phyloP scores from a whole-genome alignment of 2,329 filamentous ascomycete genomes.

The Chaetomiaceae sp. region DNA sequence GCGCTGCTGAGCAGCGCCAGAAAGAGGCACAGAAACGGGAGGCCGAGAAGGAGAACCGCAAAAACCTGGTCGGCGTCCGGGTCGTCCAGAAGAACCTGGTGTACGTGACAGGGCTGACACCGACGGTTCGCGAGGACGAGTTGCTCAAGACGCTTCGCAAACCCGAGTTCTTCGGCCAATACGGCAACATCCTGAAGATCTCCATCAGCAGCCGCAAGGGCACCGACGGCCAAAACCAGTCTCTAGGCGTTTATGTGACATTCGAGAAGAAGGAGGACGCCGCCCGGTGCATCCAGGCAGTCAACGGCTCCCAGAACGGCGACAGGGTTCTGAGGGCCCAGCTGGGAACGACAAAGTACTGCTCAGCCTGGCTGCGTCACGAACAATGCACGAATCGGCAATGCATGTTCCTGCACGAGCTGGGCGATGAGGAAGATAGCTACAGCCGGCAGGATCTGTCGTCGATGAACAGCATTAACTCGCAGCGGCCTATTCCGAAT shows the following conservation, averaged over 20 bases:
- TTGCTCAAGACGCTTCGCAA: conserved; percentile 85
- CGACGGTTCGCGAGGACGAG: conserved; percentile 86
- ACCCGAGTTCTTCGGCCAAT: conserved; percentile 93
- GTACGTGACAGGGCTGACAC: conserved; percentile 92
- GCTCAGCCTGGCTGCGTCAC: conserved; percentile 90
- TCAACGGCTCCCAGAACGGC: conserved; percentile 88
- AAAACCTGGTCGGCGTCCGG: conserved; percentile 89
- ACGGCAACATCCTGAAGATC: conserved; percentile 97
- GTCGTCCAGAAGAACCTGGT: conserved; percentile 99
- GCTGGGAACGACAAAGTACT: conserved; percentile 93
- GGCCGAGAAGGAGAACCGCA: conserved; percentile 90
- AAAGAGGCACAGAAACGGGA: conserved; percentile 96
- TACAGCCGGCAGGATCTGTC: conserved; percentile 93
- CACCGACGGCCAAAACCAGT: conserved; percentile 69
- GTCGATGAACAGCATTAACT: conserved; percentile 85
- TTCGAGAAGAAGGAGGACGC: conserved; percentile 91
- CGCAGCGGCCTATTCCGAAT: conserved; percentile 61
- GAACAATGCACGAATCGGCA: conserved; percentile 93
- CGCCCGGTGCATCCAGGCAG: conserved; percentile 80
- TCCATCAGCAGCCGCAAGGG: conserved; percentile 95
- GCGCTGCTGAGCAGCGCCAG: conserved; percentile 74
- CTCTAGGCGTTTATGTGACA: conserved; percentile 96
- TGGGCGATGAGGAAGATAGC: conserved; percentile 96
- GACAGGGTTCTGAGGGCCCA: conserved; percentile 77
- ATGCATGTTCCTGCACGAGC: conserved; percentile 97